Evolutionary conservation across 768 basidiomycete genomes (phyloP), one percentile per base, ranked within the genome.

Genomic region (Suillus paluster): DNA sequence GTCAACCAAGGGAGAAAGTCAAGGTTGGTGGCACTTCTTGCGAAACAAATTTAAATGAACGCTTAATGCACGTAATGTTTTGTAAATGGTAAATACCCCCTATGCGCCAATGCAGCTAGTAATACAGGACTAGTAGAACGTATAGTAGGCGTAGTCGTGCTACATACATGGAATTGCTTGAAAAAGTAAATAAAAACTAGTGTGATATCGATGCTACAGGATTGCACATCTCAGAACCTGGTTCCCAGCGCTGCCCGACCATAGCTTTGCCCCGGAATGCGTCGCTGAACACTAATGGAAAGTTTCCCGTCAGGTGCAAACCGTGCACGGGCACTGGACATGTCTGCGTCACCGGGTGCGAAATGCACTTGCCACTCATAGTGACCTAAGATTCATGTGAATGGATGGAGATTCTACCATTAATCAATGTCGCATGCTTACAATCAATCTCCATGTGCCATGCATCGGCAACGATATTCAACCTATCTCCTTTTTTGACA

Each of bases 331-430:
- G 85, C 79, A 14, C 78, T 76, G 8, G 77, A 66, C 81, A 86
- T 82, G 69, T 87, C 83, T 58, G 84, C 79, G 62, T 88, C 86
- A 11, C 78, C 74, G 11, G 83, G 79, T 36, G 83, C 68, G 63
- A 88, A 88, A 19, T 71, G 74, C 64, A 86, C 82, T 61, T 83
- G 79, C 86, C 86, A 88, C 64, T 86, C 86, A 64, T 83, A 86
- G 67, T 86, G 86, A 65, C 82, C 86, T 88, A 60, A 17, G 36
- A 46, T 25, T 48, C 33, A 33, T 12, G 36, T 9, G 1, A 45
- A 41, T 17, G 25, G 52, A 33, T n/a, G 36, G 52, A 36, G 34
- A 57, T 46, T 57, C 38, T 52, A 23, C 44, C 57, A 42, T 27
- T 19, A 42, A 53, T 53, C 21, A 17, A 62, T 33, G 3, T 11